Conservation (phyloP, 495 filamentous ascomycete species). For the Penicillium steckii region DNA sequence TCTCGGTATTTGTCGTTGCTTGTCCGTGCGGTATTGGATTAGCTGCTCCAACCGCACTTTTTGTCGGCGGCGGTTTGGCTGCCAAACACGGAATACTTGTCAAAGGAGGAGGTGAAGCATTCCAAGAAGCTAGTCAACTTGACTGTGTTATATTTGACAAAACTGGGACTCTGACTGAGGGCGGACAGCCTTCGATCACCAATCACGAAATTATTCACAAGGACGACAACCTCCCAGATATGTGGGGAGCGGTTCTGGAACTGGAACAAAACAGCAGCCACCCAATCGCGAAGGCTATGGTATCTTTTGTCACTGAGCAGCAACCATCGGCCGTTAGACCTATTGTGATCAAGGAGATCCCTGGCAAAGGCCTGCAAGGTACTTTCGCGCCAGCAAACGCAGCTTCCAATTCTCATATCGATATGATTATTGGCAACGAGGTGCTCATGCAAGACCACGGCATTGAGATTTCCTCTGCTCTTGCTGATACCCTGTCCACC, state of each 20-base stretch:
- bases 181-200: constrained; percentile 76
- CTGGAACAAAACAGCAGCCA: constrained; percentile 85
- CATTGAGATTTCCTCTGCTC: background rate
- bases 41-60: constrained; percentile 89
- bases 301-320: constrained; percentile 54
- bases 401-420: constrained; percentile 41
- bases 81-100: constrained; percentile 87
- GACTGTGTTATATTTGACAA: constrained; percentile 95
- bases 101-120: constrained; percentile 91
- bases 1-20: constrained; percentile 91
- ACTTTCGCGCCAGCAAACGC: constrained; percentile 56
- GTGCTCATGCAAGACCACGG: constrained; percentile 19
- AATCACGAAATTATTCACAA: constrained; percentile 59
- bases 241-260: constrained; percentile 56
- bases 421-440: constrained; percentile 71
- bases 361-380: constrained; percentile 80
- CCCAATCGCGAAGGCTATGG: constrained; percentile 82
- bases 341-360: constrained; percentile 64
- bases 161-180: constrained; percentile 87
- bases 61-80: constrained; percentile 86
- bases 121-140: constrained; percentile 85
- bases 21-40: constrained; percentile 93
- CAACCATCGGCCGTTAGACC: constrained; percentile 28
- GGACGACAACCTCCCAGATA: constrained; percentile 30
- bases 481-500: background rate